These are phyloP conservation scores for Ophiostoma populinum DNA, from an alignment of 2,329 filamentous ascomycete species.

Conservation along the genomic window DNA sequence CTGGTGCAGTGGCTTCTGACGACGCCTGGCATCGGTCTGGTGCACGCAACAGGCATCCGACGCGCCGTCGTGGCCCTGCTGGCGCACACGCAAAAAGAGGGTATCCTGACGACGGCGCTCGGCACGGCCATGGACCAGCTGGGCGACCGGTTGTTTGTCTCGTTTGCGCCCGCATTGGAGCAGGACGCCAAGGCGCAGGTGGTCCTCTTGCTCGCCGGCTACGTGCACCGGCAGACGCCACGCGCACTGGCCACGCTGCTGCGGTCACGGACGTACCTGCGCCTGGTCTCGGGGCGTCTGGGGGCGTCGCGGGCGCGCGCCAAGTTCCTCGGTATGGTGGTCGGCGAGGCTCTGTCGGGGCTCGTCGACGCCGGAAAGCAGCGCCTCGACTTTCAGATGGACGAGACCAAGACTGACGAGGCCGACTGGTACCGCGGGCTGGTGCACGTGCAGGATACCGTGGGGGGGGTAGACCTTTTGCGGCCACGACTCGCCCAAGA, in stretches of 20 bases:
- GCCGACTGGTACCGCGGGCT: constrained; percentile 59
- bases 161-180: constrained; percentile 64
- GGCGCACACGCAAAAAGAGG: constrained; percentile 24
- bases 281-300: constrained; percentile 69
- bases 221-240: constrained; percentile 48
- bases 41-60: constrained; percentile 46
- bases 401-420: constrained; percentile 58
- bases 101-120: constrained; percentile 36
- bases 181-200: constrained; percentile 80
- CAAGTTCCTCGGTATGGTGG: constrained; percentile 72
- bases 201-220: constrained; percentile 60
- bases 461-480: no score
- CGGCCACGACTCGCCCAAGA: no score
- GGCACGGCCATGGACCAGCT: constrained; percentile 59
- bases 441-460: constrained; percentile 39
- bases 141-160: constrained; percentile 74
- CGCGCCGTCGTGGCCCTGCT: constrained; percentile 46
- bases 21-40: constrained; percentile 43
- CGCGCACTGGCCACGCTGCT: constrained; percentile 51
- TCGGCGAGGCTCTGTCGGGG: constrained; percentile 54
- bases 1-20: constrained; percentile 48
- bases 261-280: constrained; percentile 57
- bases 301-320: constrained; percentile 57
- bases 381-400: constrained; percentile 66
- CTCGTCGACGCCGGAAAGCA: constrained; percentile 52